Evolutionary conservation across 176 grass and related monocot species (phyloP).

Genomic region (Raddia distichophylla): DNA sequence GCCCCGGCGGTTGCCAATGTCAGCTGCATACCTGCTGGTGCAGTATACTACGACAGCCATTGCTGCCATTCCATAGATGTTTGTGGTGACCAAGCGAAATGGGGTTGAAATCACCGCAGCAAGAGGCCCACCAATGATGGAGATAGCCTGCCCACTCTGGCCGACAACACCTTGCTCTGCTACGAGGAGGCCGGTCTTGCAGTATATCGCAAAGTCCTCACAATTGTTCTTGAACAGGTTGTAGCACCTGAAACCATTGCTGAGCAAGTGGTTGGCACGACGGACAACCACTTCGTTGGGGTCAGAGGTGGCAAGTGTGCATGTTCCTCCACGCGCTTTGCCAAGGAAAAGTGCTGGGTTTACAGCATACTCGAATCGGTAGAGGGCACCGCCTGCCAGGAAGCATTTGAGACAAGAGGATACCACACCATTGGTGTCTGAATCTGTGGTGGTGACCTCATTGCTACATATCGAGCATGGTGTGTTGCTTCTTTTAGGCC

Average conservation of each 20-base stretch:
- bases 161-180: conserved; percentile 55
- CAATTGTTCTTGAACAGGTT: conserved; percentile 82
- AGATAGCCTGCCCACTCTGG: conserved; percentile 65
- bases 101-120: conserved; percentile 54
- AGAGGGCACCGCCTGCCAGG: conserved; percentile 61
- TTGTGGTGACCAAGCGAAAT: conserved; percentile 59
- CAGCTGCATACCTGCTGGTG: conserved; percentile 53
- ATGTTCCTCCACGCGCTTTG: conserved; percentile 71
- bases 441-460: neutral
- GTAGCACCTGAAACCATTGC: conserved; percentile 75
- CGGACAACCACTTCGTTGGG: conserved; percentile 39
- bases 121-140: conserved; percentile 60
- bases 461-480: conserved; percentile 47
- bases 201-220: conserved; percentile 78
- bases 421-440: conserved; percentile 48
- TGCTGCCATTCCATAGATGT: conserved; percentile 50
- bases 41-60: conserved; percentile 58
- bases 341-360: conserved; percentile 62
- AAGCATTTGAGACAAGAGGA: conserved; percentile 74
- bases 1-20: conserved; percentile 59
- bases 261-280: conserved; percentile 58
- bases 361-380: conserved; percentile 68
- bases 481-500: conserved; percentile 32
- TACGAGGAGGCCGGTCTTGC: conserved; percentile 76
- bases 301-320: conserved; percentile 62